Evolutionary conservation across 768 basidiomycete species (phyloP), one percentile per base, ranked within the genome.

Genomic region (Amanita pallidorosea): DNA sequence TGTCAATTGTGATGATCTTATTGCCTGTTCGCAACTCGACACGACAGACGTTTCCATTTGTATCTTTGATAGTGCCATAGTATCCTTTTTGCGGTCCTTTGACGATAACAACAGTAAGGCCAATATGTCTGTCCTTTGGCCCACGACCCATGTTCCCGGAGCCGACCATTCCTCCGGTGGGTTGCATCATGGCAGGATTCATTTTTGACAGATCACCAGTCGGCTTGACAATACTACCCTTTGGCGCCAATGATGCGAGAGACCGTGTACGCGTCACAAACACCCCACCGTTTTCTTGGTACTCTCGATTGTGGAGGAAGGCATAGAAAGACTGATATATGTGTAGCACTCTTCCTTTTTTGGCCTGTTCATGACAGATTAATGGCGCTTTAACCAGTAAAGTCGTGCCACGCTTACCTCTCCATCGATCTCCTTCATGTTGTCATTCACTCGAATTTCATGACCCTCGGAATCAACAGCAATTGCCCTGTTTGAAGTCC

Each of bases 311-410:
- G 68, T 94, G 86, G 42, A 98, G 68, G 75, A 97, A 99, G 3
- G 89, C 92, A 58, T 83, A 95, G 66, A 89, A 83, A 0, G 93
- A 91, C 61, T 95, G 92, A 64, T 95, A 87, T 38, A 93, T 91
- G 60, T 97, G 94, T 23, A 99, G 71, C 11, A 98, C 87, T 51
- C 81, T 78, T 42, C 96, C 96, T 75, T 85, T 88, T 5, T 94
- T 86, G 34, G 72, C 72, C 85, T 95, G 45, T 47, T 31, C 43
- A 44, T 34, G 38, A 40, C 27, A 48, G 20, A 12, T 9, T 18
- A 47, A 55, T 54, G 53, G 52, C 55, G 55, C 45, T 13, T 15
- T 34, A 52, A 17, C 17, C 12, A 48, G 5, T 5, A 9, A 27
- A 5, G 6, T 7, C 27, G 35, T 33, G n/a, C n/a, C 18, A 20